Base-by-base conservation (phyloP, 805 yeast genomes). In the Millerago galiae region DNA sequence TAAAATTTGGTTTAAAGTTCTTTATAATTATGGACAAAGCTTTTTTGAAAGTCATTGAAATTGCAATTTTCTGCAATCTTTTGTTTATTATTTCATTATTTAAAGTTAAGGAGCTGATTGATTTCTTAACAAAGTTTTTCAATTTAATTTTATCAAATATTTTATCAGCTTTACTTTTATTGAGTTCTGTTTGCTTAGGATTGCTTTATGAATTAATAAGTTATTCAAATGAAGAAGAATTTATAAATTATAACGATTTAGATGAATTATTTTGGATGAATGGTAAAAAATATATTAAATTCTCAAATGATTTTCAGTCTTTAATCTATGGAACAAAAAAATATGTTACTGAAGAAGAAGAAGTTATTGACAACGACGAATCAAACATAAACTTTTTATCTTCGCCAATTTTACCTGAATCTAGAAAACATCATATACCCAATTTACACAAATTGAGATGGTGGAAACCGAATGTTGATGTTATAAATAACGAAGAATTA, bases 191-290 rank as follows among this genome's bases (percentile, higher is more conserved):
- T 8, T 11, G 24, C 6, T 26, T 43, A 9, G 46, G 28, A 2
- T 7, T 43, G n/a, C 15, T 39, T 8, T 43, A 43, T 25, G 40
- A 43, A 9, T 4, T 30, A 12, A 4, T 14, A 1, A 18, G n/a
- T 10, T 30, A 25, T 15, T 12, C 39, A 5, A 17, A 32, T 10
- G 18, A 18, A 10, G 28, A 28, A 11, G 3, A 16, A 6, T 11
- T 2, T 13, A n/a, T 35, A 12, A 35, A 24, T 18, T 43, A 43
- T 25, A 36, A 31, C 14, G 40, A 43, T 5, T 32, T 43, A 13
- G 46, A 43, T 28, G 10, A 12, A 7, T 25, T 43, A 21, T 43
- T 43, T 24, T 39, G 46, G 46, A 8, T 26, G 11, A 16, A 12
- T 10, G 17, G n/a, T 4, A 10, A 6, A n/a, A 17, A 24, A 21